Evolutionary conservation across 352 stramenopile species (phyloP), one percentile per base, ranked within the genome.

Genomic region (Phytophthora citrophthora): DNA sequence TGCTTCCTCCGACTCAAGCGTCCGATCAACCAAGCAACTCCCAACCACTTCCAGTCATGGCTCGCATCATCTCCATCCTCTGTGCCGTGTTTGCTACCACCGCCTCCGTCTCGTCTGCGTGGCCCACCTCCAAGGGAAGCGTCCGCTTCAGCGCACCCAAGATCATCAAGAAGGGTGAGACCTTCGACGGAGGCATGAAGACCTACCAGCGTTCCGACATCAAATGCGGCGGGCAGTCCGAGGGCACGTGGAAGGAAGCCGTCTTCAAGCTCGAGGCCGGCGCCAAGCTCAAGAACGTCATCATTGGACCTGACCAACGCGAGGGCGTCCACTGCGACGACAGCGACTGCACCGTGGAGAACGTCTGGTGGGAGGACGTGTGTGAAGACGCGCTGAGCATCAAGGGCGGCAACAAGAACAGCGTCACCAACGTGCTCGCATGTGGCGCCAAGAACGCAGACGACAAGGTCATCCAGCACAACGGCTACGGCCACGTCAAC

Each of bases 391-490:
- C 71, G 6, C 52, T 73, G 45, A 74, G 63, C 38, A 74, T 79
- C 67, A 79, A 76, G 62, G 63, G 63, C 24, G 71, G 71, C 62
- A 72, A 68, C 49, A 61, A 72, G 44, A 65, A 52, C 44, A 79
- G 71, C 47, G 63, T 79, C 29, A 69, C 67, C 48, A 58, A 70
- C 24, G 61, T 77, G 27, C 51, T 72, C 15, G 76, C 70, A 50
- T 62, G 61, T 32, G 64, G 61, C 16, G 58, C 66, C 39, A 57
- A 53, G 45, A 48, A 62, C 34, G 67, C 67, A 18, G 61, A 77
- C 23, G 60, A 87, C 75, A 87, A 87, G 64, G 50, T 72, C 58
- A 70, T 79, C 50, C 71, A 79, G 54, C 68, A 76, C 57, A 79
- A 79, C 20, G 71, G 68, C 50, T 66, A 68, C 43, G 71, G 71